Evolutionary conservation across 768 basidiomycete species (phyloP), one percentile per base, ranked within the genome.

Genomic region (Lanmaoa pseudosensibilis): DNA sequence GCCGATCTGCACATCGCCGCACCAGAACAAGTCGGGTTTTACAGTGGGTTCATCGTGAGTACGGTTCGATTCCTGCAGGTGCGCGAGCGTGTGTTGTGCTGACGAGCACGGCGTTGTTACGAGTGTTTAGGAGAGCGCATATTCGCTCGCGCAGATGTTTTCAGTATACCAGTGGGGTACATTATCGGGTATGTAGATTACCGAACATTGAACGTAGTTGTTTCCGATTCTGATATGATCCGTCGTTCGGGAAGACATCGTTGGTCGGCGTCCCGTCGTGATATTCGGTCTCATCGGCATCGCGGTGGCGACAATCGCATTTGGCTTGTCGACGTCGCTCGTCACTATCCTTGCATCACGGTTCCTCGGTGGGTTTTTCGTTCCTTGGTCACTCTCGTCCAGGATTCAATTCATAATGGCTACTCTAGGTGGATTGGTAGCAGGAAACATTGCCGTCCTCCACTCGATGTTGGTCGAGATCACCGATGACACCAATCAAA

Each of bases 241-340:
- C 1, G 3, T 34, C 18, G 11, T 39, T 32, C 9, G 30, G 33
- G 25, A 34, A 56, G 55, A 56, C 9, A 11, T 25, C 4, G 15
- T 56, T 2, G 55, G 55, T 32, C 54, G 55, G 36, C 55, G 55
- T 23, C 55, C 55, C 5, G 43, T 56, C 16, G 34, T 56, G 21
- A 16, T 60, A 33, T 21, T 48, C 11, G 19, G 50, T 27, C 52
- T 55, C 25, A 5, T 45, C 15, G 44, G 59, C 25, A 51, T 45
- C 15, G 54, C 59, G 16, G 30, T 55, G 12, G 18, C 46, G n/a
- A 52, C 60, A 0, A 23, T 61, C 12, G 33, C 43, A 2, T 52
- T 61, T 45, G 60, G 60, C 5, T 60, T 8, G 34, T 60, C 59
- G 16, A 60, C 59, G 3, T 60, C 59, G 10, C 50, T 61, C 13